phyloP scores from a whole-genome alignment of 208 protist species.

The Acanthamoeba royreba region DNA sequence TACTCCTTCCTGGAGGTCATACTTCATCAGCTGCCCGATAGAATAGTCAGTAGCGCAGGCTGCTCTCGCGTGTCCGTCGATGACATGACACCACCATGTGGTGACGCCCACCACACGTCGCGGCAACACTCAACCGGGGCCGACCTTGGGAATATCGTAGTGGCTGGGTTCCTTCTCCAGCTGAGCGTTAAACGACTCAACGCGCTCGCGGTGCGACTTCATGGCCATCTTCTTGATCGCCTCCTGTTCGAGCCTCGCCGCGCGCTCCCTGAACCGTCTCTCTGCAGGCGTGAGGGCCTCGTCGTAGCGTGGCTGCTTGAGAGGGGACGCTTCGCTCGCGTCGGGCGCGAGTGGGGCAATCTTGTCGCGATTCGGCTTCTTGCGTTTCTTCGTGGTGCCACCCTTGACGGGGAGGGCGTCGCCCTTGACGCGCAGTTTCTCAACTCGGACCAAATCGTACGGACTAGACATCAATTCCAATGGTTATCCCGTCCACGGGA shows the following conservation, averaged over 20 bases:
- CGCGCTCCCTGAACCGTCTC: not conserved
- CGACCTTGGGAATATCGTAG: slow-evolving; percentile 38
- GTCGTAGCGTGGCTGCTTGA: not conserved
- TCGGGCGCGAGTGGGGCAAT: not conserved
- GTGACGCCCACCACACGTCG: no score
- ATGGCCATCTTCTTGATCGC: not conserved
- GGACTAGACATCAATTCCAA: not conserved
- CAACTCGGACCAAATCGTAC: not conserved
- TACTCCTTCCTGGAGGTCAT: no score
- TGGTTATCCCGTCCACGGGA: not conserved
- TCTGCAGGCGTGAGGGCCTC: not conserved
- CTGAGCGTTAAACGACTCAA: not conserved
- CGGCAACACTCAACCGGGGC: not conserved
- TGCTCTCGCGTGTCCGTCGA: no score
- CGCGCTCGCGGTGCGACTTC: not conserved
- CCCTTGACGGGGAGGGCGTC: not conserved
- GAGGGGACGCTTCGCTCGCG: not conserved
- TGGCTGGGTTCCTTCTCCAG: slow-evolving; percentile 11
- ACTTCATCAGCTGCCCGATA: no score
- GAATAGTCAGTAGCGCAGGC: no score
- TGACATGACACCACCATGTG: not conserved
- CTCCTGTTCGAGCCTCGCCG: not conserved
- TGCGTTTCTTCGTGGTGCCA: not conserved
- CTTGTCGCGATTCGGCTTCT: not conserved
- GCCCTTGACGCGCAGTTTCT: not conserved